Percentiles rank a stretch among this genome's conserved stretches.
Conservation (phyloP, 345 rosid species). For the Eucalyptus curtisii region DNA sequence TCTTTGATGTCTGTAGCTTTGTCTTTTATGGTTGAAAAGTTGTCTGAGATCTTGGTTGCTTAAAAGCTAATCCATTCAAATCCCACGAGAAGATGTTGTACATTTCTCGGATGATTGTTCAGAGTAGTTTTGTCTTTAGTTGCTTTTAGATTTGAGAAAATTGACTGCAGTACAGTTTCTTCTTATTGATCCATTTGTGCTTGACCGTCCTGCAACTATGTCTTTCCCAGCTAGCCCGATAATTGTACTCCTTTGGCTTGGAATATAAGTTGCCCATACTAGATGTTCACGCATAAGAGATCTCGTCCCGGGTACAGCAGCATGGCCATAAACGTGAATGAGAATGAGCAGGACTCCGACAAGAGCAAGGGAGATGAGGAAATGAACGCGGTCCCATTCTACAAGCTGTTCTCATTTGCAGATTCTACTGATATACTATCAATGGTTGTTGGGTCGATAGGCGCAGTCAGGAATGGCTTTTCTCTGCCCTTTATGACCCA, state of each 20-base stretch:
- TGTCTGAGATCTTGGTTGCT: neutral
- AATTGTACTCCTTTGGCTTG: neutral
- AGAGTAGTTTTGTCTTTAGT: neutral
- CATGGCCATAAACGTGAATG: conserved; percentile 15
- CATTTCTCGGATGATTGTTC: neutral
- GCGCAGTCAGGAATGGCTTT: conserved; percentile 55
- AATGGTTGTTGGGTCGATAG: conserved; percentile 53
- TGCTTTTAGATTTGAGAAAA: neutral
- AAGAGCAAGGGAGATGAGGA: neutral
- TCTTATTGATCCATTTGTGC: neutral
- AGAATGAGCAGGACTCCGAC: neutral
- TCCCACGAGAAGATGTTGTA: neutral
- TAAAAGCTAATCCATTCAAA: neutral
- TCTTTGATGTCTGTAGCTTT: too few relatives aligned
- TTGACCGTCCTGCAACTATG: neutral
- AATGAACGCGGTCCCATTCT: neutral
- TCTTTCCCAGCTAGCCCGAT: neutral
- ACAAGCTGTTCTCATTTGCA: conserved; percentile 1
- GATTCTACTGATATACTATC: conserved; percentile 38
- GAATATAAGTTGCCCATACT: neutral
- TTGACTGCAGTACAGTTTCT: neutral
- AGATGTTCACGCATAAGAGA: neutral
- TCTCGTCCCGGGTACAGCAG: neutral
- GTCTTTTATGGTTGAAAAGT: too few relatives aligned
- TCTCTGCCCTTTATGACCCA: conserved; percentile 62